A percentile compares a stretch with the other conserved stretches of the same genome.
Conservation (phyloP, 306 rosid genomes). For the Cyclanthera cordifolia region DNA sequence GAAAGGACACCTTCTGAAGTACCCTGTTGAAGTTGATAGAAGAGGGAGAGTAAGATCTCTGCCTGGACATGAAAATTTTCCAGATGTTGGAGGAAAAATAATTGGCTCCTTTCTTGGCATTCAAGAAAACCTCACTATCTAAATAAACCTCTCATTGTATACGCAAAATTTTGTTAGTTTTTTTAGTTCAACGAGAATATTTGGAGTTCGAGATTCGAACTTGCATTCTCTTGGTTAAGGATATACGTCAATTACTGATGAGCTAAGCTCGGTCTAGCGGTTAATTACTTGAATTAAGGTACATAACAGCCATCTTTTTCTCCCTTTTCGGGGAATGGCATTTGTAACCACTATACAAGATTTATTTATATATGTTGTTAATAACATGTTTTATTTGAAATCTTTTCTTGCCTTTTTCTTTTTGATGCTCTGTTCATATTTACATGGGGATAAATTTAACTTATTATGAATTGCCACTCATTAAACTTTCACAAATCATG, state of each 20-base stretch:
- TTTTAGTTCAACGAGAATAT: too few species aligned
- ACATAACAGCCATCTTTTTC: background rate
- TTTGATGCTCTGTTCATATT: background rate
- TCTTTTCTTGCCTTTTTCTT: too few species aligned
- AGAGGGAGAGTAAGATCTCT: constrained; percentile 70
- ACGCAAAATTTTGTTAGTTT: background rate
- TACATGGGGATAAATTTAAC: background rate
- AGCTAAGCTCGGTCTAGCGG: background rate
- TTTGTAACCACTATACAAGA: background rate
- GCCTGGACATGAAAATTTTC: constrained; percentile 68
- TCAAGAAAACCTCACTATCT: constrained; percentile 83
- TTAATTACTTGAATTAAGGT: background rate
- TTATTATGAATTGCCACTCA: background rate
- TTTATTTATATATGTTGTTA: background rate
- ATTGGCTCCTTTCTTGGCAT: constrained; percentile 78
- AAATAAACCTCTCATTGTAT: constrained; percentile 15
- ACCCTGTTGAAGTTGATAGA: constrained; percentile 71
- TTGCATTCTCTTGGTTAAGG: too few species aligned
- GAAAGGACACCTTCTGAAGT: constrained; percentile 73
- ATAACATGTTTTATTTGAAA: background rate
- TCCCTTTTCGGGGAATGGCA: background rate
- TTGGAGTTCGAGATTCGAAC: too few species aligned
- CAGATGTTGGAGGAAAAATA: constrained; percentile 85
- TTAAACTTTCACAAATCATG: too few species aligned
- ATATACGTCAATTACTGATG: too few species aligned